Evolutionary conservation across 2,329 filamentous ascomycete genomes (phyloP), one percentile per base, ranked within the genome.

Genomic region (Rutstroemia sp.): DNA sequence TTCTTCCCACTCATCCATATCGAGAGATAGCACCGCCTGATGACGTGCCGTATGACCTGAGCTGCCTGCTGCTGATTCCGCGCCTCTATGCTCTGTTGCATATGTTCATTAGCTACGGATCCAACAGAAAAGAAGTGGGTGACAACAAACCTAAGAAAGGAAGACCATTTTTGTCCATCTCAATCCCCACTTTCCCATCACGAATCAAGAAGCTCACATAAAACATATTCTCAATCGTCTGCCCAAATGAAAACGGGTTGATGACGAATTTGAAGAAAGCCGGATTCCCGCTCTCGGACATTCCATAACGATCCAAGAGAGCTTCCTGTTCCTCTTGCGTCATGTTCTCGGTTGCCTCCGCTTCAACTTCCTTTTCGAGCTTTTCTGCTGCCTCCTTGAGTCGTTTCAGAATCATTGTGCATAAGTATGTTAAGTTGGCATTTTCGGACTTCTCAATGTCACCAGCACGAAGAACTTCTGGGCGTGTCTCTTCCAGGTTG

Each of bases 171-270:
- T 83, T 78, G 66, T 96, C 92, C 56, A 83, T 80, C 3, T 81
- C 77, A n/a, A 99, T 78, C 36, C 82, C 83, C 5, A 91, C 81
- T 58, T 81, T 83, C 10, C 91, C 91, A 72, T 99, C 94, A 57
- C 89, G 84, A 58, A 97, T 90, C 59, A 99, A 74, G 68, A 99
- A 99, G 69, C 89, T 95, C 64, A 96, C 82, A 69, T 97, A 97
- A 71, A 99, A 99, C 65, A 99, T 77, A 65, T 99, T 99, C 70
- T 99, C 94, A 6, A 99, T 85, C 0, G 91, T 96, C 71, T 99
- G 94, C 0, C 89, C 89, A 66, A 97, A 99, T 0, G 90, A 95
- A 40, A 76, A 76, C 0, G 94, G 94, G 64, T 99, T 96, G 61
- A 97, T 81, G 42, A 91, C 89, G 64, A 96, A 97, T 52, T 87